Percentiles rank a stretch among this genome's conserved stretches.
Evolutionary conservation across 1,284 basidiomycete species (phyloP).

Genomic region (Meripilus lineatus): DNA sequence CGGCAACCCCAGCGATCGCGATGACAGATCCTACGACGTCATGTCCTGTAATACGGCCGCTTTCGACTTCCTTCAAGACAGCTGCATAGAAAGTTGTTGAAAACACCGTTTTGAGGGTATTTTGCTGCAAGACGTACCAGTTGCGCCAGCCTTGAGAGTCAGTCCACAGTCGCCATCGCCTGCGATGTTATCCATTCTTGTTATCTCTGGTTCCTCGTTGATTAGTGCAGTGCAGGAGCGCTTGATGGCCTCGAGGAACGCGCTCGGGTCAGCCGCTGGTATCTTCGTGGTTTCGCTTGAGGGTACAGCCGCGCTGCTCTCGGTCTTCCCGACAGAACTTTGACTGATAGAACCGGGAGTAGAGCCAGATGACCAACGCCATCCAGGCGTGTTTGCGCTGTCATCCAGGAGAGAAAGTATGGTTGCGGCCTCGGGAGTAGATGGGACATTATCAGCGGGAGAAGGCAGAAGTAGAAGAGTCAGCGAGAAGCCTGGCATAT

Average conservation of each 20-base stretch:
- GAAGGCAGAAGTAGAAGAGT: slow-evolving; percentile 79
- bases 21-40: slow-evolving; percentile 67
- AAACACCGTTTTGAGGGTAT: no score
- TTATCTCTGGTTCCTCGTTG: slow-evolving; percentile 82
- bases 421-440: slow-evolving; percentile 35
- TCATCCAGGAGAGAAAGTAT: slow-evolving; percentile 80
- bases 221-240: slow-evolving; percentile 70
- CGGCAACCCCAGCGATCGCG: slow-evolving; percentile 68
- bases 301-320: slow-evolving; percentile 12
- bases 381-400: slow-evolving; percentile 71
- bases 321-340: slow-evolving; percentile 10
- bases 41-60: slow-evolving; percentile 48
- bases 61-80: slow-evolving; percentile 45
- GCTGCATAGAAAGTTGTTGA: slow-evolving; percentile 28
- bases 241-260: slow-evolving; percentile 55
- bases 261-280: slow-evolving; percentile 36
- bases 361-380: slow-evolving; percentile 65
- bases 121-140: slow-evolving; percentile 29
- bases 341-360: slow-evolving; percentile 25
- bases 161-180: slow-evolving; percentile 78
- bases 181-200: slow-evolving; percentile 80
- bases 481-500: slow-evolving; percentile 93
- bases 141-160: slow-evolving; percentile 73
- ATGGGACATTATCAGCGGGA: slow-evolving; percentile 28
- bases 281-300: slow-evolving; percentile 23